phyloP scores from a whole-genome alignment of 2,329 filamentous ascomycete genomes.

The Penicillium sp. region DNA sequence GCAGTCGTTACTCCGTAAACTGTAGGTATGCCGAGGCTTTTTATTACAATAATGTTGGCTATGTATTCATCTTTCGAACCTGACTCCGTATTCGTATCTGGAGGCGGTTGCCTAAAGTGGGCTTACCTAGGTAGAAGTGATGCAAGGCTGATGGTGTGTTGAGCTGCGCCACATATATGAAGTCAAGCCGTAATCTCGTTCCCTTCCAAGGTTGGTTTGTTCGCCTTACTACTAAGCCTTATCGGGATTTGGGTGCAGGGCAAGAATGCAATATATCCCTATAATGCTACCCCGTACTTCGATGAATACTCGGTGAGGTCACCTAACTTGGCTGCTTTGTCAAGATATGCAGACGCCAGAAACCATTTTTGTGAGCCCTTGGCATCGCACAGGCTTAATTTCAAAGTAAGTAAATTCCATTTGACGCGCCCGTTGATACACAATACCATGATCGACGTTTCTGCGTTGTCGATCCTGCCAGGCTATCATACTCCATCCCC shows the following conservation, averaged over 20 bases:
- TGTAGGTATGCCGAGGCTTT: not conserved
- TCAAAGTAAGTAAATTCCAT: not conserved
- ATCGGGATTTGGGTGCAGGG: not conserved
- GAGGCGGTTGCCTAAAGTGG: constrained; percentile 4
- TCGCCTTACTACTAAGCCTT: not conserved
- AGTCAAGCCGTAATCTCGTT: not conserved
- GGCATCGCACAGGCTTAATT: not conserved
- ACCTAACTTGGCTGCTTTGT: not conserved
- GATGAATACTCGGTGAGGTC: not conserved
- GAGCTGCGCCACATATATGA: constrained; percentile 7
- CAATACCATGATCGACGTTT: constrained; percentile 5
- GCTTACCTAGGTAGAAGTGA: not conserved
- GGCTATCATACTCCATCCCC: constrained; percentile 1
- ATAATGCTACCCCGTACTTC: not conserved
- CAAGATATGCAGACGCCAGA: not conserved
- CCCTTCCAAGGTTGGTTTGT: not conserved
- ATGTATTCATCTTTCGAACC: not conserved
- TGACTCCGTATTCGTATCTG: constrained; percentile 4
- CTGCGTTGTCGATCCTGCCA: constrained; percentile 5
- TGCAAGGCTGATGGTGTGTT: constrained; percentile 5
- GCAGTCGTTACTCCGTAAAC: not conserved
- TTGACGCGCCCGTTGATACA: not conserved
- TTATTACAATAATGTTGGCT: not conserved
- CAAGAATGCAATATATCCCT: not conserved
- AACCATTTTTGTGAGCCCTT: not conserved